Evolutionary conservation across 2,329 filamentous ascomycete genomes (phyloP).

Genomic region (Coleophoma cylindrospora): DNA sequence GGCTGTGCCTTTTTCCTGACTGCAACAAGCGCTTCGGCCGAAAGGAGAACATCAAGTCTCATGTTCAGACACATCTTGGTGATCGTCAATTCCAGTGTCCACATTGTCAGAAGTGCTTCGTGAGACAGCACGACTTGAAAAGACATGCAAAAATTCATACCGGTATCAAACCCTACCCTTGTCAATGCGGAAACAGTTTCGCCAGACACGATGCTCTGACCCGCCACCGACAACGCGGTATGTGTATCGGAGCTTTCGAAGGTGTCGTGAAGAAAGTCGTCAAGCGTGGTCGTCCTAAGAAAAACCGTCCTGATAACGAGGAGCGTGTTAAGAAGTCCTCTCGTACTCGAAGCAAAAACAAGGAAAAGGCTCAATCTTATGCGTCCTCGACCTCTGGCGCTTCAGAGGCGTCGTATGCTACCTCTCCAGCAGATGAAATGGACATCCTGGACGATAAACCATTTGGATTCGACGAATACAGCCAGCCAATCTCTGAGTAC

Average conservation of each 20-base stretch:
- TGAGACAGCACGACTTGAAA: conserved; percentile 95
- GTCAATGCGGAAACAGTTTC: conserved; percentile 90
- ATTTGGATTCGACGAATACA: conserved; percentile 31
- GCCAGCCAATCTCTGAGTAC: conserved; percentile 25
- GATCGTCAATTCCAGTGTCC: conserved; percentile 94
- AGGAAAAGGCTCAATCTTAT: conserved; percentile 30
- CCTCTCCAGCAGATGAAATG: conserved; percentile 47
- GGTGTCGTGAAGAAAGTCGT: conserved; percentile 64
- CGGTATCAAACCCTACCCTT: conserved; percentile 91
- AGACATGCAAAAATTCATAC: conserved; percentile 97
- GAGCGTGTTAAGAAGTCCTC: conserved; percentile 52
- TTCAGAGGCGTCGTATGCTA: conserved; percentile 49
- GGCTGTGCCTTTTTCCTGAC: conserved; percentile 69
- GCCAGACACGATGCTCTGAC: conserved; percentile 93
- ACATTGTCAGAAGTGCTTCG: conserved; percentile 91
- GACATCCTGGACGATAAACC: conserved; percentile 29
- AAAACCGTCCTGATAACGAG: conserved; percentile 48
- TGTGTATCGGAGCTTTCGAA: conserved; percentile 94
- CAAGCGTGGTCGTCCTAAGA: conserved; percentile 62
- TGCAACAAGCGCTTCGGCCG: conserved; percentile 92
- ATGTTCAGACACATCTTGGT: conserved; percentile 95
- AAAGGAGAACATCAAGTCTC: conserved; percentile 98
- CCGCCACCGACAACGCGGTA: conserved; percentile 87
- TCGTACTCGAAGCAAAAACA: conserved; percentile 50
- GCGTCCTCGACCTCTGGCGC: conserved; percentile 49